Base-by-base conservation (phyloP, 306 rosid species). In the Ziziphus jujuba region DNA sequence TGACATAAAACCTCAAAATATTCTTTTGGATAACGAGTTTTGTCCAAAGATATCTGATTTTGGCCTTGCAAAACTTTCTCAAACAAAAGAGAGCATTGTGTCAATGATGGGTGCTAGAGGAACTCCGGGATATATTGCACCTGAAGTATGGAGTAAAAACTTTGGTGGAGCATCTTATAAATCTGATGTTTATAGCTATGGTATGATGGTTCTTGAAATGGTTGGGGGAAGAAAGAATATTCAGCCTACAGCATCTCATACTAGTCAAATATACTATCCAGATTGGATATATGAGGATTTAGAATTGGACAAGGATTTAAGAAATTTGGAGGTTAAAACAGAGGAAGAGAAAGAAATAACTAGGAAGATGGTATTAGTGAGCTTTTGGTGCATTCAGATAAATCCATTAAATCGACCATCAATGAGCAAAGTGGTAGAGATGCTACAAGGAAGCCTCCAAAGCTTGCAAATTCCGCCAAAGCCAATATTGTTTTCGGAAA, bases 1-100 rank as follows among this genome's bases (percentile, higher is more conserved):
- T n/a, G 87, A 79, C 67, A 62, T 63, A 43, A 61, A 61, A 35
- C 65, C 66, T 5, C 66, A 43, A 2, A 61, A 61, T 35, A 43
- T 61, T 43, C 53, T 62, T 0, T 44, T 62, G 40, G 56, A 63
- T 1, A 63, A 45, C 23, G 67, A 63, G 3, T 45, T 63, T 25
- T 16, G 56, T 21, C 67, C 67, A 0, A 63, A 63, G 4, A 24
- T 45, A 6, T 17, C 67, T 22, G 67, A 62, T 62, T 62, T 62
- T 9, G 67, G 67, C 19, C 53, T 61, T 0, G 35, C 66, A 21
- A 61, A 61, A 11, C 3, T 62, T 19, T 63, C 55, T 23, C 0
- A 22, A 4, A 45, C 15, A 0, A 63, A 45, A 55, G 54, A 59
- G 9, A 43, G 53, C 43, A 61, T 40, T 14, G 67, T 62, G 12